Evolutionary conservation across 2,329 filamentous ascomycete species (phyloP).

Genomic region (Ceratocystis albifundus): DNA sequence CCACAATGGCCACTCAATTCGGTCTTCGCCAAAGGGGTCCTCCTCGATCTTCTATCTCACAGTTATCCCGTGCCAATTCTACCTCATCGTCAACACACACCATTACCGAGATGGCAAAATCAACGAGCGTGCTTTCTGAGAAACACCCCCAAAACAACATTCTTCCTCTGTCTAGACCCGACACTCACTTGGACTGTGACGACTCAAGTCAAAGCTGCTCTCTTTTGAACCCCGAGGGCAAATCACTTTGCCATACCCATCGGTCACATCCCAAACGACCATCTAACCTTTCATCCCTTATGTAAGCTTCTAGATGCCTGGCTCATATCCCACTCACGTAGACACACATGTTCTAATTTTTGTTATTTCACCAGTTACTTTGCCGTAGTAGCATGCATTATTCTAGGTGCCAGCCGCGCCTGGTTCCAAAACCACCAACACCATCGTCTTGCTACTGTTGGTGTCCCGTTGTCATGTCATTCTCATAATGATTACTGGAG

Average conservation of each 20-base stretch:
- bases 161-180: too few relatives aligned
- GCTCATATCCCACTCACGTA: neutral
- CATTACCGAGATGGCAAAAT: slow-evolving; percentile 9
- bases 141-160: too few relatives aligned
- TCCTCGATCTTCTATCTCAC: slow-evolving; percentile 6
- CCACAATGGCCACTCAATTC: slow-evolving; percentile 10
- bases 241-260: too few relatives aligned
- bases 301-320: neutral
- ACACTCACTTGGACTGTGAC: too few relatives aligned
- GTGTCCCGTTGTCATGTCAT: slow-evolving; percentile 46
- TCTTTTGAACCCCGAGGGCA: too few relatives aligned
- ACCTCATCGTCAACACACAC: neutral
- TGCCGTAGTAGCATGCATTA: slow-evolving; percentile 6
- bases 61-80: slow-evolving; percentile 7
- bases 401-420: slow-evolving; percentile 8
- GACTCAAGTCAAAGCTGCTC: too few relatives aligned
- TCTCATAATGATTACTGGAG: slow-evolving; percentile 65
- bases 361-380: neutral
- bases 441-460: slow-evolving; percentile 27
- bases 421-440: neutral
- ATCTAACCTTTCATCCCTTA: too few relatives aligned
- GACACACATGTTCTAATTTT: neutral
- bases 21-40: slow-evolving; percentile 2
- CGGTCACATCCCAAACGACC: too few relatives aligned
- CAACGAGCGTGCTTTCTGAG: neutral